Conservation (phyloP, 495 filamentous ascomycete genomes). For the Neurospora sp. region DNA sequence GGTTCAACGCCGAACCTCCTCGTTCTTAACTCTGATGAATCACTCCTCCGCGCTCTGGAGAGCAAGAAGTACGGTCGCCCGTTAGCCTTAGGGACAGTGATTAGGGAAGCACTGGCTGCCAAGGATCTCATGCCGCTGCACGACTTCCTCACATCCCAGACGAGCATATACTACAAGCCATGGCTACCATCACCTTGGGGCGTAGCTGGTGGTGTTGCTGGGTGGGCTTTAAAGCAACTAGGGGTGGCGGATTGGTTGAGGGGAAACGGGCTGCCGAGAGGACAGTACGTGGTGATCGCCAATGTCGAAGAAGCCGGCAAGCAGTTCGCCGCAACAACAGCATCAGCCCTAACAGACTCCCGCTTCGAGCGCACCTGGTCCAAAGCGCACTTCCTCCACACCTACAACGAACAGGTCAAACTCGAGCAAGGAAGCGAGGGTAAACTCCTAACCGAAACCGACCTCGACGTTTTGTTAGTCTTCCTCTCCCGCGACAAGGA, state of each 20-base stretch:
- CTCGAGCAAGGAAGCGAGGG: conserved; percentile 20
- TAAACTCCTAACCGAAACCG: conserved; percentile 48
- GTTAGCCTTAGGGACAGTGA: conserved; percentile 67
- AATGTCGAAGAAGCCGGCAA: conserved; percentile 46
- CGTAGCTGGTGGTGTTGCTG: conserved; percentile 45
- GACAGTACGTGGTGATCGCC: conserved; percentile 47
- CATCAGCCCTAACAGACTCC: conserved; percentile 32
- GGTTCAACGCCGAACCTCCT: conserved; percentile 40
- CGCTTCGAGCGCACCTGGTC: conserved; percentile 58
- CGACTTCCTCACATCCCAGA: conserved; percentile 46
- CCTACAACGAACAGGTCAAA: conserved; percentile 42
- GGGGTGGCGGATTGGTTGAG: conserved; percentile 42
- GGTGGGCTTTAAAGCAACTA: conserved; percentile 65
- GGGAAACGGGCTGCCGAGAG: conserved; percentile 29
- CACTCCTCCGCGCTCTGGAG: conserved; percentile 60
- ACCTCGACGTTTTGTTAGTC: conserved; percentile 59
- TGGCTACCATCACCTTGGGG: conserved; percentile 10
- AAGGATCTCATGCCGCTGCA: conserved; percentile 59
- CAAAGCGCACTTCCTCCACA: conserved; percentile 48
- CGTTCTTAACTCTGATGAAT: conserved; percentile 56
- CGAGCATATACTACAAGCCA: conserved; percentile 53
- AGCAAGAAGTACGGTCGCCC: conserved; percentile 73
- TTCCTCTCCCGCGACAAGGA: conserved; percentile 63
- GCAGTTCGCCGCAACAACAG: conserved; percentile 34
- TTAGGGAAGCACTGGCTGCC: conserved; percentile 63